Evolutionary conservation across 345 rosid genomes (phyloP).

Genomic region (Linum usitatissimum): DNA sequence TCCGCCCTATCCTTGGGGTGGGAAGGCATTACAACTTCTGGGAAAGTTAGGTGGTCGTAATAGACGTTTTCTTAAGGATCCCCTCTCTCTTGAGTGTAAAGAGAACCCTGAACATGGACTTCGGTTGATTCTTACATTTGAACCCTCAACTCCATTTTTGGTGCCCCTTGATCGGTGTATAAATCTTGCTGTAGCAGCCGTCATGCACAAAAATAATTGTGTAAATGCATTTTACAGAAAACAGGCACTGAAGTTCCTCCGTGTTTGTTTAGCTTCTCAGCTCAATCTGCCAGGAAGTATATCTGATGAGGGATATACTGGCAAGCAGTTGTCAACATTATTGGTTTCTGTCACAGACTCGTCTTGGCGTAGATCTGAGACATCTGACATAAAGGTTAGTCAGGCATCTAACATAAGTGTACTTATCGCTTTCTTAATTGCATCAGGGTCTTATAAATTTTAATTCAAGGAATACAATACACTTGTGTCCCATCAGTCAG

Average conservation of each 20-base stretch:
- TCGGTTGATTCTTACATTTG: constrained; percentile 90
- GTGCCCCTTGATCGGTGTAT: constrained; percentile 89
- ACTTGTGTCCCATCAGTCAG: background rate
- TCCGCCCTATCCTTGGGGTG: constrained; percentile 89
- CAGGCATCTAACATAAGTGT: background rate
- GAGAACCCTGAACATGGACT: constrained; percentile 98
- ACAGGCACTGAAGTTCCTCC: constrained; percentile 80
- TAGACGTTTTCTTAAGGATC: constrained; percentile 91
- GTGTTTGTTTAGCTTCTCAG: constrained; percentile 86
- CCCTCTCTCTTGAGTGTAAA: constrained; percentile 94
- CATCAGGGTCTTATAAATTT: background rate
- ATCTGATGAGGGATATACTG: constrained; percentile 56
- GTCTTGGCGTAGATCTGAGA: constrained; percentile 66
- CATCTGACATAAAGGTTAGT: constrained; percentile 75
- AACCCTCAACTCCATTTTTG: constrained; percentile 88
- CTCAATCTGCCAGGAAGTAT: constrained; percentile 89
- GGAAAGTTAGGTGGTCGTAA: constrained; percentile 99
- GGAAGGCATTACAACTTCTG: constrained; percentile 84
- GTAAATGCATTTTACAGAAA: constrained; percentile 72
- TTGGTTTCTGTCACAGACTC: constrained; percentile 59
- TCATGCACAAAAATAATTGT: constrained; percentile 50
- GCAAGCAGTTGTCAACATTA: constrained; percentile 49
- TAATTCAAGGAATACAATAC: background rate
- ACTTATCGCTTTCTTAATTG: background rate
- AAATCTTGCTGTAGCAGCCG: constrained; percentile 90